These are phyloP conservation scores for Ophiostoma sp. DNA, from an alignment of 2,329 filamentous ascomycete genomes.

Conservation along the genomic window DNA sequence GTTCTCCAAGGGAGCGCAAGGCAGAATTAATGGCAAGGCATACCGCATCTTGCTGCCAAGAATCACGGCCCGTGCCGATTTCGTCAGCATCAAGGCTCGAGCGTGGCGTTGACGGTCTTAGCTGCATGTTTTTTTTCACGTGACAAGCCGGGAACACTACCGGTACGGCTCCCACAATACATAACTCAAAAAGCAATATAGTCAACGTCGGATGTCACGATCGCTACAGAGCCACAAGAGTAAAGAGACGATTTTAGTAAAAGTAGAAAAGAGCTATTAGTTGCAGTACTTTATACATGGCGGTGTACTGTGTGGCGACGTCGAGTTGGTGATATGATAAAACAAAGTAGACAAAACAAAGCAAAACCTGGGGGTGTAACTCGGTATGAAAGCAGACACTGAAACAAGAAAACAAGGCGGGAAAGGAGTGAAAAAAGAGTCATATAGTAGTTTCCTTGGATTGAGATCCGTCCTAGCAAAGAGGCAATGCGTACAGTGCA, in stretches of 20 bases:
- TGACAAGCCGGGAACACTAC: no score
- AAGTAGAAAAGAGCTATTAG: slow-evolving; percentile 23
- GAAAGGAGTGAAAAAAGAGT: slow-evolving; percentile 16
- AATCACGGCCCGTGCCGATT: no score
- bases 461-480: slow-evolving; percentile 10
- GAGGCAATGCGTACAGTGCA: slow-evolving; percentile 11
- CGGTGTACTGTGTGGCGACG: slow-evolving; percentile 18
- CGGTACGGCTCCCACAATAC: no score
- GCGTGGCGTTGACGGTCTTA: no score
- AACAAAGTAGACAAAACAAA: slow-evolving; percentile 14
- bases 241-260: not conserved
- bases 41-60: no score
- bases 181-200: no score
- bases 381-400: slow-evolving; percentile 16
- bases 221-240: no score
- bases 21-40: no score
- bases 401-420: not conserved
- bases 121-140: no score
- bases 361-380: slow-evolving; percentile 13
- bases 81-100: no score
- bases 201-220: no score
- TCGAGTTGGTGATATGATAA: slow-evolving; percentile 17
- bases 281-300: slow-evolving; percentile 25
- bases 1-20: no score
- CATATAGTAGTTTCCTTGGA: slow-evolving; percentile 15